Evolutionary conservation across 139 green algal genomes (phyloP).

Genomic region (Picochlorum sp.): DNA sequence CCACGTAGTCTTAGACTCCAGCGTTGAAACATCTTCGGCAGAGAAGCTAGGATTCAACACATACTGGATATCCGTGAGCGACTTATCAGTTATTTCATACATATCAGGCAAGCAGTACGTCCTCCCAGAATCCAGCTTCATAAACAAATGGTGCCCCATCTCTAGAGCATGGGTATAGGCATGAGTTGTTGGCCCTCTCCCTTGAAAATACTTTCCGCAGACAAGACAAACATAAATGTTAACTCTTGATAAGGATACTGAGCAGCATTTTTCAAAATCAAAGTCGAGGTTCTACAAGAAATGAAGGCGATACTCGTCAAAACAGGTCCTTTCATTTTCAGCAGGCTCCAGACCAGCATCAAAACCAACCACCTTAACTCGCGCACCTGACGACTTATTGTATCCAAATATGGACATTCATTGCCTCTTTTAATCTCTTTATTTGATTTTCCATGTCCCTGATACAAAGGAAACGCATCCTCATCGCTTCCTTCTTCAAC

Average conservation of each 20-base stretch:
- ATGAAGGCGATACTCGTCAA: too few relatives aligned
- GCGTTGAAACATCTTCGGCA: background rate
- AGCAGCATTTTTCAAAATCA: conserved; percentile 99
- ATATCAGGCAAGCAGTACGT: conserved; percentile 90
- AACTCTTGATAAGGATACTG: conserved; percentile 73
- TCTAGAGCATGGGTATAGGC: conserved; percentile 92
- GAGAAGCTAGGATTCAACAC: conserved; percentile 79
- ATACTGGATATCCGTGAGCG: conserved; percentile 83
- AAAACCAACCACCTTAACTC: too few relatives aligned
- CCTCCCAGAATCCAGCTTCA: conserved; percentile 53
- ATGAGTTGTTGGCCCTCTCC: conserved; percentile 73
- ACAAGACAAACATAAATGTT: conserved; percentile 98
- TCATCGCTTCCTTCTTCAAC: conserved; percentile 14
- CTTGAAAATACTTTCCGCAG: conserved; percentile 98
- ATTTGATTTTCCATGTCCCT: background rate
- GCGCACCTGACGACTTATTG: conserved; percentile 67
- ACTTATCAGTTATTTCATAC: conserved; percentile 89
- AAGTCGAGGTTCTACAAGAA: conserved; percentile 84
- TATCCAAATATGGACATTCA: conserved; percentile 97
- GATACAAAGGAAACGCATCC: conserved; percentile 24
- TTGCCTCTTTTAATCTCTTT: conserved; percentile 36
- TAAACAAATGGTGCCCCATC: conserved; percentile 89
- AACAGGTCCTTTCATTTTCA: too few relatives aligned
- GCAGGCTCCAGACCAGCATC: too few relatives aligned
- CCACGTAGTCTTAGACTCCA: conserved; percentile 43